phyloP scores from a whole-genome alignment of 2,329 filamentous ascomycete genomes.

The Conoideocrella luteorostrata region DNA sequence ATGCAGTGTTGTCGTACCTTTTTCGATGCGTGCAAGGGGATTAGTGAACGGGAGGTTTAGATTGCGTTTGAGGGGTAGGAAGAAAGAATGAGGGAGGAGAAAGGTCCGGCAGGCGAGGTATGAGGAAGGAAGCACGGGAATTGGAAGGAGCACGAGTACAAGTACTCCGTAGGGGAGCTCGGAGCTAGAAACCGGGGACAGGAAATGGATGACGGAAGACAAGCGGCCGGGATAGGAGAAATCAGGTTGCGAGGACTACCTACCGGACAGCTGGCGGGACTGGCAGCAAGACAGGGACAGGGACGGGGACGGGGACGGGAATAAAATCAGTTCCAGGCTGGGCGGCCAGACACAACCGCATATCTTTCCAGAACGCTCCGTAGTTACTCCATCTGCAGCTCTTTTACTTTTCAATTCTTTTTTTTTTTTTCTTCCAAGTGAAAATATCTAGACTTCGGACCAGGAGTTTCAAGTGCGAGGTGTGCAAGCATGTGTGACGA shows the following conservation, averaged over 20 bases:
- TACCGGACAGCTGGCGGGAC: neutral
- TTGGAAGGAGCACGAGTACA: neutral
- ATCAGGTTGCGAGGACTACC: neutral
- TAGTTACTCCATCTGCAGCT: too few species aligned
- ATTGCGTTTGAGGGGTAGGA: constrained; percentile 1
- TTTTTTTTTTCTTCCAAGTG: too few species aligned
- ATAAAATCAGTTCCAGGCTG: too few species aligned
- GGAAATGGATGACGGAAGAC: constrained; percentile 9
- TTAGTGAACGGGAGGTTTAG: neutral
- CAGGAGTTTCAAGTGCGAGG: too few species aligned
- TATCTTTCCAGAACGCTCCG: too few species aligned
- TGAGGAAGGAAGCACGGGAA: constrained; percentile 6
- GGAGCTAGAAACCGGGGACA: constrained; percentile 1
- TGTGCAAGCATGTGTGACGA: too few species aligned
- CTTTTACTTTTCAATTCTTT: too few species aligned
- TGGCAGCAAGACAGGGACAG: neutral
- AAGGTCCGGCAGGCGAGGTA: too few species aligned
- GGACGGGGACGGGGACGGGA: too few species aligned
- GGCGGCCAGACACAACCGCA: too few species aligned
- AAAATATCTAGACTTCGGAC: too few species aligned
- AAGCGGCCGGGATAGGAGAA: constrained; percentile 1
- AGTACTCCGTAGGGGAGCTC: too few species aligned
- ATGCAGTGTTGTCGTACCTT: constrained; percentile 6
- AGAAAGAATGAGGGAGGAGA: constrained; percentile 5
- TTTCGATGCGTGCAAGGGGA: neutral